phyloP scores from a whole-genome alignment of 2,329 filamentous ascomycete species.

The Pseudocercospora fijiensis region DNA sequence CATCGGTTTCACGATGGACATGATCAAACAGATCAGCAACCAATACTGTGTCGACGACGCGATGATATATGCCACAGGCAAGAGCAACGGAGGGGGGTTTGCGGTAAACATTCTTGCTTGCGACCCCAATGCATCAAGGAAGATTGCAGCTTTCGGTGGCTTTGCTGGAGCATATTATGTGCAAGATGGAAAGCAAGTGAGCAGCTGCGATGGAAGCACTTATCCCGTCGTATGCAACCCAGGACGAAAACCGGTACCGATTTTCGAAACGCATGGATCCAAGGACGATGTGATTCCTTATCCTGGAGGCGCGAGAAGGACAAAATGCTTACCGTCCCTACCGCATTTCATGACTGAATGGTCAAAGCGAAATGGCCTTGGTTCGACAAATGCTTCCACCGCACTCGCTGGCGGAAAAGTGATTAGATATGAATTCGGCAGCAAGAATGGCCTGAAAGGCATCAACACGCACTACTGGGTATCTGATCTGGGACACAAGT shows the following conservation, averaged over 20 bases:
- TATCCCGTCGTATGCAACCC: constrained; percentile 26
- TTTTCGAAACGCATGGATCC: constrained; percentile 47
- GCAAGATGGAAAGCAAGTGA: constrained; percentile 16
- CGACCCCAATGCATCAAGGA: constrained; percentile 41
- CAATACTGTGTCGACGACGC: constrained; percentile 47
- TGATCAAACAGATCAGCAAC: constrained; percentile 42
- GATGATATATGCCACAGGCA: constrained; percentile 48
- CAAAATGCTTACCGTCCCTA: constrained; percentile 30
- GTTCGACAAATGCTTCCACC: constrained; percentile 29
- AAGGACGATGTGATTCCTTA: constrained; percentile 45
- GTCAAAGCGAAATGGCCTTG: constrained; percentile 38
- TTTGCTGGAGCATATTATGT: constrained; percentile 49
- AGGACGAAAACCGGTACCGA: constrained; percentile 34
- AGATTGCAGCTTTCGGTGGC: constrained; percentile 51
- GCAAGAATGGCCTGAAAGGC: constrained; percentile 34
- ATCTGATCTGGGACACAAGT: constrained; percentile 40
- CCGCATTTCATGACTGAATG: constrained; percentile 40
- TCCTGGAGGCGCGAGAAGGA: constrained; percentile 37
- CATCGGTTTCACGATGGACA: constrained; percentile 45
- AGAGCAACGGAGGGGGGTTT: constrained; percentile 55
- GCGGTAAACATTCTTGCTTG: constrained; percentile 41
- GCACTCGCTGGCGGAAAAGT: constrained; percentile 27
- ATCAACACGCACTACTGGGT: constrained; percentile 40
- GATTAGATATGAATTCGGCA: constrained; percentile 28
- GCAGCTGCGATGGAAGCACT: constrained; percentile 18